Base-by-base conservation (phyloP, 2,329 filamentous ascomycete species). In the Hirsutella thompsonii region DNA sequence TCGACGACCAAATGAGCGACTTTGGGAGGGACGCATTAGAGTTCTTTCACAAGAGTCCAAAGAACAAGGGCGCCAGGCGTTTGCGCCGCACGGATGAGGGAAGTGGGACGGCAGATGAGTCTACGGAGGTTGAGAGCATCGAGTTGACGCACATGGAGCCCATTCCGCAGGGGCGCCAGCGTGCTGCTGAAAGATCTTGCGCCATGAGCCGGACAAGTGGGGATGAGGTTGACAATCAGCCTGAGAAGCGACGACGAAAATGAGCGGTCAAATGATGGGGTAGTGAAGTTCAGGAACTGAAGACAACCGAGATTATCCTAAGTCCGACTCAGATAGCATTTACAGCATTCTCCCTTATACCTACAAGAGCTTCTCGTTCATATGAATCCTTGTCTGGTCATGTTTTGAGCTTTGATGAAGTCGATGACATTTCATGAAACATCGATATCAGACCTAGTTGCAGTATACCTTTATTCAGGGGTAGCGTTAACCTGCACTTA, bases 1-100 rank as follows among this genome's bases (percentile, higher is more conserved):
- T 64, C 4, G 59, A 63, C 14, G 57, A 60, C 37, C 58, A 63
- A 29, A 48, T 64, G 44, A 54, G 56, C 37, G 56, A 58, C 34
- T 52, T 64, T 37, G 54, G 53, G 33, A 55, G 50, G 23, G 56
- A 58, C 23, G 55, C 55, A 16, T 55, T 58, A 26, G 56, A 55
- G 4, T 47, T 62, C 13, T 53, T 58, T 38, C 50, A 47, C 23
- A 51, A 47, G 37, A 51, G 52, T 30, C 43, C 52, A 11, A 52
- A 45, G 29, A 50, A 49, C 42, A 54, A 44, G 18, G 47, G 48
- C 14, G 44, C 47, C 13, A 47, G 51, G 37, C 48, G 44, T 10
- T 30, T 49, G 5, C 51, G 50, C 21, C 52, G 49, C 26, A 59
- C 56, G 18, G 56, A 58, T 11, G 51, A 51, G 18, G 54, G 48